A percentile compares a stretch with the other conserved stretches of the same genome.
Evolutionary conservation across 768 basidiomycete species (phyloP).

Genomic region (Galerina marginata): DNA sequence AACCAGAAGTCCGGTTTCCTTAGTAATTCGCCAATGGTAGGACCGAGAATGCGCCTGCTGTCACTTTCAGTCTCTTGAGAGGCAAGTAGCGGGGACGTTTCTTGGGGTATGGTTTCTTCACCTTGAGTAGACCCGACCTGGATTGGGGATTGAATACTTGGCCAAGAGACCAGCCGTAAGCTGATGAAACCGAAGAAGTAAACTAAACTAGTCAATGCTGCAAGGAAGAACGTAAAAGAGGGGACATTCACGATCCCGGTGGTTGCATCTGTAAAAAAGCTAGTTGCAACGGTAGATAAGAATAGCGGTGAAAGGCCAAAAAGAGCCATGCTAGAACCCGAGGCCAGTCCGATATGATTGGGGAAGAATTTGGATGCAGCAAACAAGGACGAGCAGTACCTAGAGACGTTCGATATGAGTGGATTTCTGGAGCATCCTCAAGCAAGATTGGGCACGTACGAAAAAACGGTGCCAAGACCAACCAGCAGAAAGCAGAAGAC

Average conservation of each 20-base stretch:
- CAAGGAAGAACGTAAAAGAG: constrained; percentile 61
- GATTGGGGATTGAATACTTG: not conserved
- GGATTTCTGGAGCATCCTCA: constrained; percentile 27
- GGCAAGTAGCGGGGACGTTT: constrained; percentile 39
- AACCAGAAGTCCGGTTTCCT: constrained; percentile 68
- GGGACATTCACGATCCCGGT: constrained; percentile 50
- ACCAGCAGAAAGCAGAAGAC: constrained; percentile 63
- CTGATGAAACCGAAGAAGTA: constrained; percentile 60
- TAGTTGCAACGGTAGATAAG: constrained; percentile 67
- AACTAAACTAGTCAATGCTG: constrained; percentile 54
- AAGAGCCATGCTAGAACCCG: constrained; percentile 70
- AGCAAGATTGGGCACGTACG: constrained; percentile 43
- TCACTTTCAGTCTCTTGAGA: constrained; percentile 1
- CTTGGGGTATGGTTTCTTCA: constrained; percentile 22
- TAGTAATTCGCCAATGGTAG: constrained; percentile 47
- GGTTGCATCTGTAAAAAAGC: constrained; percentile 55
- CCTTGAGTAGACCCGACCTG: constrained; percentile 3
- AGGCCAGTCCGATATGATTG: constrained; percentile 63
- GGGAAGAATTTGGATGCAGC: constrained; percentile 77
- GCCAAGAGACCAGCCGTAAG: constrained; percentile 30
- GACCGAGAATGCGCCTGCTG: constrained; percentile 10
- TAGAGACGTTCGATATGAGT: constrained; percentile 14
- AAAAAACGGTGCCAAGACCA: constrained; percentile 73
- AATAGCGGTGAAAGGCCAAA: constrained; percentile 86
- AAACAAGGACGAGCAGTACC: constrained; percentile 78